phyloP scores from a whole-genome alignment of 2,329 filamentous ascomycete genomes.

The Shiraia sp. region DNA sequence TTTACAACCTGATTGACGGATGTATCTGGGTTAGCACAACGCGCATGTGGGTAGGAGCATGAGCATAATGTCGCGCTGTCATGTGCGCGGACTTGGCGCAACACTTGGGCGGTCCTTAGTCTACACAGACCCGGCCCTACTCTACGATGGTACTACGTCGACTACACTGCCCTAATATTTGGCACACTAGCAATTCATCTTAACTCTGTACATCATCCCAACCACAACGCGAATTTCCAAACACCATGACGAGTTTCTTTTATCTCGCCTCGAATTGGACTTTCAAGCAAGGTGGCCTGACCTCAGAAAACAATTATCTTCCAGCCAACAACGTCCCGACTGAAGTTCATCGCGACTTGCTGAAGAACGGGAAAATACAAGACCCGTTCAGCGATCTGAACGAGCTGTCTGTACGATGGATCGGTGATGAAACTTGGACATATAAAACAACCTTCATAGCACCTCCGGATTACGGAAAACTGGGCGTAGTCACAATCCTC shows the following conservation, averaged over 20 bases:
- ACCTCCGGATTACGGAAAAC: conserved; percentile 33
- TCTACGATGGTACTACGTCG: too few relatives aligned
- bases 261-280: conserved; percentile 40
- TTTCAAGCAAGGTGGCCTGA: conserved; percentile 52
- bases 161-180: too few relatives aligned
- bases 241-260: conserved; percentile 1
- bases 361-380: conserved; percentile 52
- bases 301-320: conserved; percentile 44
- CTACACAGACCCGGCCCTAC: too few relatives aligned
- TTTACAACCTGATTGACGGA: too few relatives aligned
- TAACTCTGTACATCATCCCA: too few relatives aligned
- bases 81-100: too few relatives aligned
- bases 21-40: too few relatives aligned
- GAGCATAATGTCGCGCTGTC: too few relatives aligned
- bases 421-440: conserved; percentile 52
- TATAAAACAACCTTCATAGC: conserved; percentile 41
- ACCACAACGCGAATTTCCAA: too few relatives aligned
- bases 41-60: too few relatives aligned
- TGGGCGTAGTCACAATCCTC: conserved; percentile 44
- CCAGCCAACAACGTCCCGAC: conserved; percentile 50
- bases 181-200: too few relatives aligned
- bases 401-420: conserved; percentile 54
- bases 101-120: too few relatives aligned
- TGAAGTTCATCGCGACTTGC: conserved; percentile 52
- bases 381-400: conserved; percentile 56